These are phyloP conservation scores for Raphanus raphanistrum DNA, from an alignment of 345 rosid species.

Conservation along the genomic window DNA sequence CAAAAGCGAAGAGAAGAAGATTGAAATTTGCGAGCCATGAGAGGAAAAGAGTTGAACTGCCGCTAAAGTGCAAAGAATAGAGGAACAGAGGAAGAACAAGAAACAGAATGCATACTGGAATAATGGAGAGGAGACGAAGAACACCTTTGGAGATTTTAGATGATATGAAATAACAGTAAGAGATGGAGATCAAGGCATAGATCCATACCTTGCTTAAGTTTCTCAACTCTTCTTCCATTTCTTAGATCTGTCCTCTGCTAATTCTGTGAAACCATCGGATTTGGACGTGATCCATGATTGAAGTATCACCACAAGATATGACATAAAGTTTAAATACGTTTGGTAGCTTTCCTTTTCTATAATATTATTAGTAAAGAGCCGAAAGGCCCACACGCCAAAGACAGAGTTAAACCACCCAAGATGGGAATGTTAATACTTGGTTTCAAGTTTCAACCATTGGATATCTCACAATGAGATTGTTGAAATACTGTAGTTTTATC, in stretches of 20 bases:
- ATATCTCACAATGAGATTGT: too few species aligned
- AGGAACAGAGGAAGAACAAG: conserved; percentile 51
- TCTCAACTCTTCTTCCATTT: conserved; percentile 33
- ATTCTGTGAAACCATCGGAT: neutral
- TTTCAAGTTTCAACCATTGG: too few species aligned
- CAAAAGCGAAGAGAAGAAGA: conserved; percentile 68
- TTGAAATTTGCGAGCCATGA: conserved; percentile 63
- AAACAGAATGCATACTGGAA: conserved; percentile 50
- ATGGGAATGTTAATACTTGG: too few species aligned
- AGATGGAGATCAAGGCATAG: conserved; percentile 40
- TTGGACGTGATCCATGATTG: neutral
- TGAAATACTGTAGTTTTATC: too few species aligned
- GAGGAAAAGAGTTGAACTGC: conserved; percentile 47
- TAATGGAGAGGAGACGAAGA: conserved; percentile 51
- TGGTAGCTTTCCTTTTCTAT: neutral
- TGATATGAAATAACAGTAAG: conserved; percentile 51
- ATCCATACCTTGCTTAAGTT: conserved; percentile 54
- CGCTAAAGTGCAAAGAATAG: conserved; percentile 39
- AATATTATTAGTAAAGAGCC: neutral
- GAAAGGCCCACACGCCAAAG: too few species aligned
- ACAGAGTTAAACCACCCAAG: too few species aligned
- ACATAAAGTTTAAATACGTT: neutral
- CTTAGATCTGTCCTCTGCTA: conserved; percentile 25
- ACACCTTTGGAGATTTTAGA: conserved; percentile 46
- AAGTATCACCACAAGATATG: conserved; percentile 1